phyloP scores from a whole-genome alignment of 805 yeast species.

The Pichia rugopelliculosa region DNA sequence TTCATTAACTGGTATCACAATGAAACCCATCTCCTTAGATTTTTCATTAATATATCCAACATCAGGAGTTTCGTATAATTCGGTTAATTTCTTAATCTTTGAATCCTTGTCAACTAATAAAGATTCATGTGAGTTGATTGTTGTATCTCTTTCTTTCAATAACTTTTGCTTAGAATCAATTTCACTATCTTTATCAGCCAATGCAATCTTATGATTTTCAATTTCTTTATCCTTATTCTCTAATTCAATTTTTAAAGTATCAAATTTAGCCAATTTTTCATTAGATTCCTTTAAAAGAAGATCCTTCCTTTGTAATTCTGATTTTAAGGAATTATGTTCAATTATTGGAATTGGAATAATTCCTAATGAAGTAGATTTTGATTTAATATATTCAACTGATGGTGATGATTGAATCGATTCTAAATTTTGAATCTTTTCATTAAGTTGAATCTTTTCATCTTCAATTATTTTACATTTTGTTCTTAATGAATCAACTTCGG shows the following conservation, averaged over 20 bases:
- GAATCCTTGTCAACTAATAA: background rate
- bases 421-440: conserved; percentile 5
- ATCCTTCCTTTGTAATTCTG: conserved; percentile 6
- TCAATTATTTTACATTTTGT: conserved; percentile 2
- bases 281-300: conserved; percentile 1
- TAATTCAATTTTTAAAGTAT: background rate
- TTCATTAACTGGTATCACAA: conserved; percentile 16
- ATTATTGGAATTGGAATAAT: conserved; percentile 16
- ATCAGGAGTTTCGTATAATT: conserved; percentile 17
- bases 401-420: conserved; percentile 15
- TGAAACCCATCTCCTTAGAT: conserved; percentile 12
- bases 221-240: background rate
- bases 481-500: background rate
- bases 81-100: background rate
- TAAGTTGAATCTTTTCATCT: background rate
- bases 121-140: background rate
- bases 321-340: conserved; percentile 11
- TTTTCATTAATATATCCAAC: conserved; percentile 21
- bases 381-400: conserved; percentile 21
- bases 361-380: conserved; percentile 14
- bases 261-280: background rate
- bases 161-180: background rate
- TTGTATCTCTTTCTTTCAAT: background rate
- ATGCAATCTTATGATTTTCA: too few relatives aligned
- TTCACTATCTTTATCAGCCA: background rate